Evolutionary conservation across 345 rosid genomes (phyloP), one percentile per base, ranked within the genome.

Genomic region (thale cress (Arabidopsis thaliana)): DNA sequence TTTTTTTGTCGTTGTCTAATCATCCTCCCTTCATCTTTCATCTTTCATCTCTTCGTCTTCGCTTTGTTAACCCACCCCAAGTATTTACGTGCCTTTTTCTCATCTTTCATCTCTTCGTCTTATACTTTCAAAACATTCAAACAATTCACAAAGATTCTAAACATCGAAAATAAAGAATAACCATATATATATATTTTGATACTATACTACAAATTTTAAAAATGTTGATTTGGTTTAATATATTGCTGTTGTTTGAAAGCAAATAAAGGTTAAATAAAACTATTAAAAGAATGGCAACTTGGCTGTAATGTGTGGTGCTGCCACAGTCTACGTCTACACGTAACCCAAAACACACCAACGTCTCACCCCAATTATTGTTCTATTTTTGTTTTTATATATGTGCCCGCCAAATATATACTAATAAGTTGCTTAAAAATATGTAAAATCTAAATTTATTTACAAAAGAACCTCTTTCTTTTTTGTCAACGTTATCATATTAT

Each of bases 301-400:
- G 72, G 80, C 59, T 70, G 60, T 28, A 56, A 70, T 45, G 71
- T 77, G 76, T 71, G 80, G 76, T 64, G 40, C 56, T 57, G 55
- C 76, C 0, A 48, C 66, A 30, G 52, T 77, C 66, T 14, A 12
- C 32, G 10, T 33, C 76, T 10, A 77, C 76, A 77, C 80, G 80
- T 71, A 65, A 77, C 61, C 44, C 3, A 51, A 34, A 55, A 36
- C 51, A 34, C 34, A 45, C 58, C 57, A 45, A 53, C 71, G 2
- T 45, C 37, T 63, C 66, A 77, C 71, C 55, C 80, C 76, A 71
- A 77, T 71, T 46, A 71, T 71, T 77, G 75, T 2, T 62, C 8
- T 8, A 8, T 28, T 45, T 75, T 76, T 62, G 65, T 45, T 55
- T 41, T 22, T 46, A 57, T 37, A 25, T 46, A 57, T 37, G 16